Conservation (phyloP, 495 filamentous ascomycete genomes). For the Daldinia childiae region DNA sequence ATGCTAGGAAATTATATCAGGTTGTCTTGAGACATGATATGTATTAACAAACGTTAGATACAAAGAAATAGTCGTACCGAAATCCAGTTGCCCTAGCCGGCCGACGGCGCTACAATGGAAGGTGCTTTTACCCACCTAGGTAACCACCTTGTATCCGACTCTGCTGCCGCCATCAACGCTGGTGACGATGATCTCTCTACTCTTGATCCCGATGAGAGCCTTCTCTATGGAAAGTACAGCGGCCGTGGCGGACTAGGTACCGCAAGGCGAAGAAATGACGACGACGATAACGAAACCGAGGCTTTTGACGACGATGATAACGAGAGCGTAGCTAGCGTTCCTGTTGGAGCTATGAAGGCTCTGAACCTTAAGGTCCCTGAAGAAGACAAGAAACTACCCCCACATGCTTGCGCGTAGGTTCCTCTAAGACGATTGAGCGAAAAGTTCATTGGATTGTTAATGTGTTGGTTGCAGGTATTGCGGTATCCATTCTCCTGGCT, state of each 20-base stretch:
- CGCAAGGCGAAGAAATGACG: conserved; percentile 70
- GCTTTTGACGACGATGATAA: conserved; percentile 88
- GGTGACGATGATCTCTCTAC: conserved; percentile 71
- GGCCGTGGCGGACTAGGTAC: conserved; percentile 60
- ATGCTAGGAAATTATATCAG: not conserved
- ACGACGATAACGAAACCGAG: conserved; percentile 90
- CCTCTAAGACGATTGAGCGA: not conserved
- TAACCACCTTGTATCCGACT: conserved; percentile 81
- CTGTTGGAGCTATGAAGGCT: conserved; percentile 76
- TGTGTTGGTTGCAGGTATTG: conserved; percentile 73
- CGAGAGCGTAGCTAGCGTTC: conserved; percentile 89
- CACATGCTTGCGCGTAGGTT: conserved; percentile 96
- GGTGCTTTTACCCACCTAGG: conserved; percentile 87
- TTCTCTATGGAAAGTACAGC: conserved; percentile 72
- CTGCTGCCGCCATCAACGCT: conserved; percentile 76
- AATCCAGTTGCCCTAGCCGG: conserved; percentile 35
- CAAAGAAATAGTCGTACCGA: conserved; percentile 17
- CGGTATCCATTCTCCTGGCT: conserved; percentile 93
- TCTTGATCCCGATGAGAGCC: conserved; percentile 79
- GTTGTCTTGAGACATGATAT: not conserved
- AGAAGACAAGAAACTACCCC: conserved; percentile 91
- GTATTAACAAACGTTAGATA: conserved; percentile 17
- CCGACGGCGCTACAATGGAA: conserved; percentile 66
- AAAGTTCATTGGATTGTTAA: conserved; percentile 28
- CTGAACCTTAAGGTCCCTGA: conserved; percentile 69